These are phyloP conservation scores for Emergomyces orientalis DNA, from an alignment of 2,329 filamentous ascomycete species.

Conservation along the genomic window DNA sequence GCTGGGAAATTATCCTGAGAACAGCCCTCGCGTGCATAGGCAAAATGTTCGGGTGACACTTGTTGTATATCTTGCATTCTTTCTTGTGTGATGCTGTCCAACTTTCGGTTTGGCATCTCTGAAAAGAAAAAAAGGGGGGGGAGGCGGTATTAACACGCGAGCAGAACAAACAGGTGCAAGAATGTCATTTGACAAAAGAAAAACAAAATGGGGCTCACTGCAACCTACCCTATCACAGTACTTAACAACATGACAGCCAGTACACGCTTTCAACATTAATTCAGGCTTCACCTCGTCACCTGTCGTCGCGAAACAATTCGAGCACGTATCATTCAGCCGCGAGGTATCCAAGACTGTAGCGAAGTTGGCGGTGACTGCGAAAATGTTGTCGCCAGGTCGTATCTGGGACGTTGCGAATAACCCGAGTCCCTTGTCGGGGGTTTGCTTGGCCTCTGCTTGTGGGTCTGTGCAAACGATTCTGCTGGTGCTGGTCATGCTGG, in stretches of 20 bases:
- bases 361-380: conserved; percentile 44
- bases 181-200: not conserved
- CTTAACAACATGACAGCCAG: conserved; percentile 48
- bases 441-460: not conserved
- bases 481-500: not conserved
- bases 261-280: conserved; percentile 43
- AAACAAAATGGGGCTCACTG: not conserved
- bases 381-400: conserved; percentile 40
- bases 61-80: conserved; percentile 48
- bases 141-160: conserved; percentile 1
- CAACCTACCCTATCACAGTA: conserved; percentile 52
- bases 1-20: conserved; percentile 43
- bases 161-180: not conserved
- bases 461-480: conserved; percentile 1
- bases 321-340: conserved; percentile 47
- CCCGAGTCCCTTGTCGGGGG: conserved; percentile 39
- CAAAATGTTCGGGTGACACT: conserved; percentile 38
- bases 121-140: not conserved
- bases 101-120: conserved; percentile 51
- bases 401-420: conserved; percentile 47
- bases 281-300: conserved; percentile 14
- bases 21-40: conserved; percentile 49
- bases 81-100: conserved; percentile 52
- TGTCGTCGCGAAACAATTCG: conserved; percentile 43
- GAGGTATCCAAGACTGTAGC: conserved; percentile 46